Evolutionary conservation across 192 early-diverging fungal genomes (phyloP), one percentile per base, ranked within the genome.

Genomic region (Irineochytrium annulatum): DNA sequence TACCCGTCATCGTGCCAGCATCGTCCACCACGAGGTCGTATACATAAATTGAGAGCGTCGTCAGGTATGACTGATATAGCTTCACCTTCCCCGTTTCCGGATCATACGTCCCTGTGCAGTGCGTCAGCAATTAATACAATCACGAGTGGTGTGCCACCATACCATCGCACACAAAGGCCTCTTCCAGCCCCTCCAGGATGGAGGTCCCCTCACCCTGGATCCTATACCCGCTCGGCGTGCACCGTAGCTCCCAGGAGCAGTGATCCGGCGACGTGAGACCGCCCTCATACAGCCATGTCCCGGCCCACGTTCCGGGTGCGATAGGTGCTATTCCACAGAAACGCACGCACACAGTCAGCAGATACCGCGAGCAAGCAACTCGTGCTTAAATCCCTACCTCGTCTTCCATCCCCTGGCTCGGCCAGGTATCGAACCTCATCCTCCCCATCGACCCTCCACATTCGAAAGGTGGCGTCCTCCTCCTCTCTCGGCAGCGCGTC

Each of bases 131-230:
- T 31, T 62, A 2, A 60, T 16, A n/a, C 20, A 26, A 44, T 43
- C 16, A 19, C 30, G 8, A n/a, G n/a, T 30, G 1, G 41, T 54
- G n/a, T n/a, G n/a, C n/a, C n/a, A n/a, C n/a, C n/a, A n/a, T 24
- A 52, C 63, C 63, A 33, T 65, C 63, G 52, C 56, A 57, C 3
- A 65, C 55, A 34, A 65, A 65, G 17, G 27, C 27, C 34, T 65
- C 63, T 22, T 20, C 20, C 29, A 65, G 19, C 14, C 41, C 55
- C 1, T 65, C 63, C 4, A 65, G 34, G 4, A 17, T 32, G 17
- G 55, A 65, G 3, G 22, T 33, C 6, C 63, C 39, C 5, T 58
- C 60, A 3, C 60, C 52, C 43, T 58, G 35, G 24, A 49, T 49
- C 11, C 46, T 8, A 49, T 49, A 22, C 26, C 46, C 46, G 8